Base-by-base conservation (phyloP, 768 basidiomycete genomes). In the Botryobasidium botryosum region DNA sequence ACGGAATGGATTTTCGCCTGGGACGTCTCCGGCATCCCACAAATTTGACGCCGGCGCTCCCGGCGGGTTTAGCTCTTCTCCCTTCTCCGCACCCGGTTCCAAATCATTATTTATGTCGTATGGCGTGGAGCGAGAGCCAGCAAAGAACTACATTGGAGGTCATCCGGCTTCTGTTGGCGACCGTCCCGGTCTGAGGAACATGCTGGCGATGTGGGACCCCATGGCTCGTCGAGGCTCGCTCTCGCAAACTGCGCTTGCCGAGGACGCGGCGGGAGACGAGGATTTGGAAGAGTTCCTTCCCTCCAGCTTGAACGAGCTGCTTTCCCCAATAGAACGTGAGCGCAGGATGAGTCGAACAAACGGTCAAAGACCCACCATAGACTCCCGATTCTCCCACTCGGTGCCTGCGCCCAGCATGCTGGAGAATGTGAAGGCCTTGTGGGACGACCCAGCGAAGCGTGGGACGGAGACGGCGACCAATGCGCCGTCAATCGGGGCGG, bases 271-370 rank as follows among this genome's bases (percentile, higher is more conserved):
- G 35, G 48, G 35, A 38, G 81, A 80, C 40, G 85, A 77, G 36
- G 84, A 90, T 52, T 56, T 85, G 39, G 86, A 88, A 55, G 90
- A 88, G 46, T 83, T 96, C 58, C 59, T 97, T 25, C 92, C 92
- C 0, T 77, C 82, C 44, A 84, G 79, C 3, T 64, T 97, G 38
- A 85, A 77, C 23, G 91, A 96, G 49, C 68, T 97, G 5, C 65
- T 97, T 38, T 92, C 90, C 0, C 84, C 85, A 0, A 80, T 79
- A 52, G 92, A 96, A 62, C 70, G 79, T 51, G 79, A 73, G 26
- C 67, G 91, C 26, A 66, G 88, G 35, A 77, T 86, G 71, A 82
- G 79, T 25, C 69, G 85, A 40, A 13, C 10, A 15, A 40, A 40
- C 27, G 18, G 24, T 12, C 29, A 27, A 5, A 35, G 27, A 23